Evolutionary conservation across 352 stramenopile species (phyloP).

Genomic region (Globisporangium camurandrum): DNA sequence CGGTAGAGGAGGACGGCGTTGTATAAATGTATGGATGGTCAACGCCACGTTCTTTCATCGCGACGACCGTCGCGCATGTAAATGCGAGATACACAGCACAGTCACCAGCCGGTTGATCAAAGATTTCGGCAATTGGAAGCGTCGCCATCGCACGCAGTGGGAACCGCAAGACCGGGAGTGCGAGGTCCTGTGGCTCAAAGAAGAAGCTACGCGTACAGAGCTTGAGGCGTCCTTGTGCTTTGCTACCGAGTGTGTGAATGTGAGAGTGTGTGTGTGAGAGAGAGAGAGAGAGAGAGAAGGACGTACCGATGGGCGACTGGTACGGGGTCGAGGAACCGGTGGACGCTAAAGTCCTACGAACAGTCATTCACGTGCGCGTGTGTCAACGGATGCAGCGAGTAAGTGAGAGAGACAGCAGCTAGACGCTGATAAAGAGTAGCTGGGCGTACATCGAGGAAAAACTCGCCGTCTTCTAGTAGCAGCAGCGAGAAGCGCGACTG

Average conservation of each 20-base stretch:
- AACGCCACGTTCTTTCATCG: slow-evolving; percentile 86
- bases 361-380: not conserved
- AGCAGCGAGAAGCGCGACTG: slow-evolving; percentile 88
- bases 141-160: slow-evolving; percentile 79
- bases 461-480: slow-evolving; percentile 91
- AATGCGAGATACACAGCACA: slow-evolving; percentile 2
- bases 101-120: slow-evolving; percentile 11
- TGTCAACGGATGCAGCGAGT: slow-evolving; percentile 6
- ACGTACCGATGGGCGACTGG: slow-evolving; percentile 43
- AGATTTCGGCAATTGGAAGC: slow-evolving; percentile 44
- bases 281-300: not conserved
- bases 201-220: slow-evolving; percentile 88
- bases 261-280: not conserved
- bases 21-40: slow-evolving; percentile 83
- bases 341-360: slow-evolving; percentile 74
- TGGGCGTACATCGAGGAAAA: slow-evolving; percentile 85
- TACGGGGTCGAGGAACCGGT: slow-evolving; percentile 59
- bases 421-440: not conserved
- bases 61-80: slow-evolving; percentile 27
- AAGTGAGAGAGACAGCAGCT: not conserved
- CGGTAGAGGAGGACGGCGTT: slow-evolving; percentile 25
- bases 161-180: slow-evolving; percentile 77
- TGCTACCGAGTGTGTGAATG: slow-evolving; percentile 17
- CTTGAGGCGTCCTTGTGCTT: slow-evolving; percentile 76
- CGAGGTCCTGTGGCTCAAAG: slow-evolving; percentile 87